Evolutionary conservation across 2,329 filamentous ascomycete species (phyloP).

Genomic region (Diaporthe batatas): DNA sequence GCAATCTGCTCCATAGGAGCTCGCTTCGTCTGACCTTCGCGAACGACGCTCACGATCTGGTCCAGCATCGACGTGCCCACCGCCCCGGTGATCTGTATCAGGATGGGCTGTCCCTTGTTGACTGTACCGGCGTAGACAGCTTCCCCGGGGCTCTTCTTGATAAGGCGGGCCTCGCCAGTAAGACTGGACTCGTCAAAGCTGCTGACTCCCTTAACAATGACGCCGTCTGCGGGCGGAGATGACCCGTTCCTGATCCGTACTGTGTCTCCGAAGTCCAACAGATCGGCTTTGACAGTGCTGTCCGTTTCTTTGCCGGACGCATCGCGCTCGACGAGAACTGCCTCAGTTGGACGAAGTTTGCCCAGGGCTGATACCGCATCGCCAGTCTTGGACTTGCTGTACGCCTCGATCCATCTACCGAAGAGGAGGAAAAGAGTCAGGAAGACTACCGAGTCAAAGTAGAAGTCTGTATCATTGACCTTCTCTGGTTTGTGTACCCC

Average conservation of each 20-base stretch:
- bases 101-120: slow-evolving; percentile 75
- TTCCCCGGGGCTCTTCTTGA: slow-evolving; percentile 74
- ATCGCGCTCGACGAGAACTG: slow-evolving; percentile 73
- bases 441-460: slow-evolving; percentile 95
- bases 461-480: slow-evolving; percentile 69
- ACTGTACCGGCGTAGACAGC: slow-evolving; percentile 80
- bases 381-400: slow-evolving; percentile 91
- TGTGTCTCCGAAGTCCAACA: slow-evolving; percentile 80
- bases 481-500: slow-evolving; percentile 56
- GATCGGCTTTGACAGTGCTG: slow-evolving; percentile 68
- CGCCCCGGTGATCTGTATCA: slow-evolving; percentile 73
- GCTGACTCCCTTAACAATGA: slow-evolving; percentile 71
- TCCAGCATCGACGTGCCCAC: slow-evolving; percentile 82
- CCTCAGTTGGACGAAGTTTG: slow-evolving; percentile 82
- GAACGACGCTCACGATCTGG: slow-evolving; percentile 81
- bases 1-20: slow-evolving; percentile 83
- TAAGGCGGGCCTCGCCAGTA: slow-evolving; percentile 80
- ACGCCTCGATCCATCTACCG: slow-evolving; percentile 83
- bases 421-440: slow-evolving; percentile 87
- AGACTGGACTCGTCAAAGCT: slow-evolving; percentile 92
- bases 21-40: slow-evolving; percentile 81
- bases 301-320: slow-evolving; percentile 54
- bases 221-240: slow-evolving; percentile 88
- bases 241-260: slow-evolving; percentile 83
- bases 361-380: slow-evolving; percentile 86